Percentiles rank a stretch among this genome's conserved stretches.
These are phyloP conservation scores for Herpetomonas samuelpessoai DNA, from an alignment of 208 protist species.

Conservation along the genomic window DNA sequence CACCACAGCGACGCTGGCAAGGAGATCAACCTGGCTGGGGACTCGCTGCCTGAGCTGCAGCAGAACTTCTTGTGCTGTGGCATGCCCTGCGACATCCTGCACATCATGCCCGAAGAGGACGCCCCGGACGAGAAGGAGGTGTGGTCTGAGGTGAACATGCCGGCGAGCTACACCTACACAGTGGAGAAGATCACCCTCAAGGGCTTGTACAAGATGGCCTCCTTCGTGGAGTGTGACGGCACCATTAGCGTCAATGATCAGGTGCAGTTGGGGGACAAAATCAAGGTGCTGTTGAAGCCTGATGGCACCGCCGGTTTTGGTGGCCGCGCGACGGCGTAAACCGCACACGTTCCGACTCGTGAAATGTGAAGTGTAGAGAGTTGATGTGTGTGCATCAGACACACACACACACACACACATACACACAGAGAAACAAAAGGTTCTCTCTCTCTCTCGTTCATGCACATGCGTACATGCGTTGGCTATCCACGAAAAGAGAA, in stretches of 20 bases:
- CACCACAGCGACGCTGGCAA: slow-evolving; percentile 73
- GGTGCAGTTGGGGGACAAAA: slow-evolving; percentile 79
- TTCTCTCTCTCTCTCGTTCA: background rate
- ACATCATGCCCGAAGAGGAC: slow-evolving; percentile 77
- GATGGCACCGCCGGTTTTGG: slow-evolving; percentile 87
- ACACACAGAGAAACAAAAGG: too few relatives aligned
- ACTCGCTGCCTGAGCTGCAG: slow-evolving; percentile 72
- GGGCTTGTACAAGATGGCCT: slow-evolving; percentile 86
- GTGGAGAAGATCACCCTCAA: slow-evolving; percentile 85
- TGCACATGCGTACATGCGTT: too few relatives aligned
- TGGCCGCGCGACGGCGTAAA: slow-evolving; percentile 52
- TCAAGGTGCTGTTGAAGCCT: slow-evolving; percentile 83
- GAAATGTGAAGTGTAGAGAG: too few relatives aligned
- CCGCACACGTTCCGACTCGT: too few relatives aligned
- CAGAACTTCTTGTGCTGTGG: slow-evolving; percentile 80
- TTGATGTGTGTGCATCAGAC: slow-evolving; percentile 2
- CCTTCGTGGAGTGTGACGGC: slow-evolving; percentile 86
- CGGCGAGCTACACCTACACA: slow-evolving; percentile 82
- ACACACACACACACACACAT: background rate
- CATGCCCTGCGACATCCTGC: slow-evolving; percentile 86
- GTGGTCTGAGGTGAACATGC: slow-evolving; percentile 84
- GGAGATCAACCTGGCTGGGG: slow-evolving; percentile 76
- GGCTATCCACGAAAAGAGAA: too few relatives aligned
- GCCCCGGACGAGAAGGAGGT: slow-evolving; percentile 48
- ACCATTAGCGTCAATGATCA: slow-evolving; percentile 82